Evolutionary conservation across 2,329 filamentous ascomycete species (phyloP), one percentile per base, ranked within the genome.

Genomic region (Emydomyces testavorans): DNA sequence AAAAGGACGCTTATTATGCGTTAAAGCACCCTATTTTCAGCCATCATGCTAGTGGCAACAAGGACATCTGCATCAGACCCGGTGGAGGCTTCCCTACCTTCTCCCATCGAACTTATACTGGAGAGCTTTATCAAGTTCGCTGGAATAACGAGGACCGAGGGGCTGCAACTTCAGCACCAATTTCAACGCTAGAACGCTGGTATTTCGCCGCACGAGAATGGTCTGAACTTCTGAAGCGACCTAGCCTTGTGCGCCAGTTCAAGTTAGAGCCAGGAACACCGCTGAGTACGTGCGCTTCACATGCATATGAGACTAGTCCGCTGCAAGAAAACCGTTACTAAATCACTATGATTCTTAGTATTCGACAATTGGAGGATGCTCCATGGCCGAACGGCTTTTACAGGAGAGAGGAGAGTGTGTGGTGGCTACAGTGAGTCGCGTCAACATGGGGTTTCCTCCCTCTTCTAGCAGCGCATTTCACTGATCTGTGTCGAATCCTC

Each of bases 321-420:
- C 6, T 23, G 24, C 13, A 31, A 29, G 18, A 11, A 2, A 15
- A 32, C 11, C 18, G 5, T 34, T 47, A 28, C 26, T 40, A 20
- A 46, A 21, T 10, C 28, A 16, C 2, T 37, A 23, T 24, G 1
- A 4, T 39, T 35, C 40, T 8, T 56, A 85, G 84, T 96, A 39
- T 95, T 98, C 64, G 86, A 98, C 62, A 96, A 98, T 60, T 95
- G 90, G 88, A 77, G 92, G 50, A 83, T 95, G 28, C 69, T 96
- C 56, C 92, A 98, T 65, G 92, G 90, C 1, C 74, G 92, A 57
- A 80, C 80, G 44, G 78, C 78, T 0, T 98, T 96, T 60, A 83
- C 80, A 4, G 92, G 92, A 1, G 79, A 83, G 60, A 74, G 92
- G 55, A 80, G 89, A 55, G 85, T 98, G 60, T 95, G 89, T 64